Base-by-base conservation (phyloP, 2,329 filamentous ascomycete species). In the Pseudopyrenochaeta lycopersici region DNA sequence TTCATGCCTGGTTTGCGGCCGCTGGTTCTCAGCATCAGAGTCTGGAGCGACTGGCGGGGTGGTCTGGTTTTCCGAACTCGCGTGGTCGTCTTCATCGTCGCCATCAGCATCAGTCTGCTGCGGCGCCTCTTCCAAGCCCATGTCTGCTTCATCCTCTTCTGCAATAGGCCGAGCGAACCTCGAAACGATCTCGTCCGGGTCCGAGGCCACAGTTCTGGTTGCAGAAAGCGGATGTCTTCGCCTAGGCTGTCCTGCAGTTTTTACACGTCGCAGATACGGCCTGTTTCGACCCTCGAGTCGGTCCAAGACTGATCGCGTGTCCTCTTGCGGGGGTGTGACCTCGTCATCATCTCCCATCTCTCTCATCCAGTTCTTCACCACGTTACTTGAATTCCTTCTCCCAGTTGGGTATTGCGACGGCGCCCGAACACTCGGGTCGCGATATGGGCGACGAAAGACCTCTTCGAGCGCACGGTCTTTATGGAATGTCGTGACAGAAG, bases 351-450 rank as follows among this genome's bases (percentile, higher is more conserved):
- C 73, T 17, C 82, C 84, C 67, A 87, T 83, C 17, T 77, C 78
- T 54, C 92, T 90, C 90, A 97, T 97, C 93, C 93, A 97, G 63
- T 90, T 88, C 23, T 90, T 88, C 46, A 97, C 92, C 0, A 91
- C 90, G 54, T 88, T 92, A 60, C 90, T 89, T 1, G 89, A 91
- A 71, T 92, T 89, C 32, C 86, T 85, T 56, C 88, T 84, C 62
- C 91, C 88, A 23, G 66, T 54, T 9, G 72, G 71, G 58, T 76
- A 73, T 49, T 74, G 62, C 1, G 74, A 71, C 3, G 64, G 57
- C 9, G 60, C 60, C 41, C 65, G 66, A 7, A 66, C 58, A 36
- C 84, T 83, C 44, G 85, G 81, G 54, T 89, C 88, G 40, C 72
- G 74, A 23, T 90, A 91, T 0, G 87, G 86, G 15, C 78, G 69